A percentile compares a stretch with the other conserved stretches of the same genome.
Evolutionary conservation across 306 rosid genomes (phyloP).

Genomic region (Lathyrus sativus): DNA sequence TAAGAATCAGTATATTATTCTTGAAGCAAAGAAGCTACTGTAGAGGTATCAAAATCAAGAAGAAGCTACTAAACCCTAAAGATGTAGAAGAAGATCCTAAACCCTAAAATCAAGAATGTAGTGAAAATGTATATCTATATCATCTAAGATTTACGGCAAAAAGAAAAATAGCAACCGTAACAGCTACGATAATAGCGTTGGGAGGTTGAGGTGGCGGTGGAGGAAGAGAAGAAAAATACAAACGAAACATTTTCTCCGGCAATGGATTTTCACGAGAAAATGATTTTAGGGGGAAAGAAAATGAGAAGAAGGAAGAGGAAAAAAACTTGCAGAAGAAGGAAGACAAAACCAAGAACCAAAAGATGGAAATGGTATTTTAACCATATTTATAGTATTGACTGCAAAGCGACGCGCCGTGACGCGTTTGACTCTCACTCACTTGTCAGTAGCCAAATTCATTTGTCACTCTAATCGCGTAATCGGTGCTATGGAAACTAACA

Average conservation of each 20-base stretch:
- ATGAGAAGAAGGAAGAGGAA: neutral
- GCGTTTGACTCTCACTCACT: conserved; percentile 9
- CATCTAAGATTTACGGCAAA: neutral
- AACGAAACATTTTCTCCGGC: conserved; percentile 6
- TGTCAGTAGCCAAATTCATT: neutral
- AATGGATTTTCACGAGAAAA: conserved; percentile 31
- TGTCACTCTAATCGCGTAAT: too few species aligned
- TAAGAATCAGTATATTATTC: conserved; percentile 7
- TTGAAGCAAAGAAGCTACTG: conserved; percentile 13
- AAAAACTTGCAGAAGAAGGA: conserved; percentile 35
- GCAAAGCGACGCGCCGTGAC: neutral
- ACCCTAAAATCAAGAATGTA: conserved; percentile 26
- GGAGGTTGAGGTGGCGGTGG: conserved; percentile 8
- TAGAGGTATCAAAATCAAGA: neutral
- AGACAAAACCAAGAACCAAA: neutral
- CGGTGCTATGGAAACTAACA: too few species aligned
- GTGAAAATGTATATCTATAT: neutral
- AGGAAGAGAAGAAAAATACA: neutral
- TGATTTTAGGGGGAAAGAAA: conserved; percentile 32
- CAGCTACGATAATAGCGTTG: neutral
- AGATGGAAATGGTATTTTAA: neutral
- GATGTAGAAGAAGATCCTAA: conserved; percentile 22
- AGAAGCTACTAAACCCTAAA: conserved; percentile 32
- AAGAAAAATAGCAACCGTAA: neutral
- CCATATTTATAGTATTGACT: conserved; percentile 13